phyloP scores from a whole-genome alignment of 495 filamentous ascomycete species.

The Penicillium verhagenii region DNA sequence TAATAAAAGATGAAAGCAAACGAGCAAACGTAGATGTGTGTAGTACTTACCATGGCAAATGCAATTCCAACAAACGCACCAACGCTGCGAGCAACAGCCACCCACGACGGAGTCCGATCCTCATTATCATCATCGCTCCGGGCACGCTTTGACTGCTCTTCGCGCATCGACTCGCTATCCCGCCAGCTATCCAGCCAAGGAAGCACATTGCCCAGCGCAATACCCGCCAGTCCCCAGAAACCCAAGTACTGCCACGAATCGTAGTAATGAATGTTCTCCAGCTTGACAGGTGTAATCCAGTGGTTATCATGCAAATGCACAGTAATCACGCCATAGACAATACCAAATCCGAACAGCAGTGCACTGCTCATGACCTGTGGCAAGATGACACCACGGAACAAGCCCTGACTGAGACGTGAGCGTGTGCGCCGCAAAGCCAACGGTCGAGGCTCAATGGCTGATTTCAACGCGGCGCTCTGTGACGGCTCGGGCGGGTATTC shows the following conservation, averaged over 20 bases:
- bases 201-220: slow-evolving; percentile 71
- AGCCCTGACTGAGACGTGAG: slow-evolving; percentile 40
- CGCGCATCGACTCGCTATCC: slow-evolving; percentile 29
- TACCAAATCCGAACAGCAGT: slow-evolving; percentile 76
- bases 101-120: slow-evolving; percentile 64
- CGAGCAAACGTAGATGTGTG: slow-evolving; percentile 3
- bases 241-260: slow-evolving; percentile 67
- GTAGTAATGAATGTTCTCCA: slow-evolving; percentile 55
- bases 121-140: slow-evolving; percentile 26
- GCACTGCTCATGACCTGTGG: slow-evolving; percentile 53
- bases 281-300: slow-evolving; percentile 61
- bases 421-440: slow-evolving; percentile 33
- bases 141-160: slow-evolving; percentile 22
- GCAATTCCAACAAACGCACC: slow-evolving; percentile 95
- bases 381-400: slow-evolving; percentile 45
- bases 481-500: slow-evolving; percentile 26
- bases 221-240: slow-evolving; percentile 79
- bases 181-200: slow-evolving; percentile 81
- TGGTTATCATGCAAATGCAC: slow-evolving; percentile 75
- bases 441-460: slow-evolving; percentile 30
- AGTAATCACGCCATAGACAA: slow-evolving; percentile 81
- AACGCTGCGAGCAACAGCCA: slow-evolving; percentile 77
- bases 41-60: slow-evolving; percentile 80
- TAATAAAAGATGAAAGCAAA: slow-evolving; percentile 2
- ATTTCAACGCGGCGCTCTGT: slow-evolving; percentile 25